A percentile compares a stretch with the other conserved stretches of the same genome.
phyloP scores from a whole-genome alignment of 169 alveolate species.

The Plasmodium fragile region DNA sequence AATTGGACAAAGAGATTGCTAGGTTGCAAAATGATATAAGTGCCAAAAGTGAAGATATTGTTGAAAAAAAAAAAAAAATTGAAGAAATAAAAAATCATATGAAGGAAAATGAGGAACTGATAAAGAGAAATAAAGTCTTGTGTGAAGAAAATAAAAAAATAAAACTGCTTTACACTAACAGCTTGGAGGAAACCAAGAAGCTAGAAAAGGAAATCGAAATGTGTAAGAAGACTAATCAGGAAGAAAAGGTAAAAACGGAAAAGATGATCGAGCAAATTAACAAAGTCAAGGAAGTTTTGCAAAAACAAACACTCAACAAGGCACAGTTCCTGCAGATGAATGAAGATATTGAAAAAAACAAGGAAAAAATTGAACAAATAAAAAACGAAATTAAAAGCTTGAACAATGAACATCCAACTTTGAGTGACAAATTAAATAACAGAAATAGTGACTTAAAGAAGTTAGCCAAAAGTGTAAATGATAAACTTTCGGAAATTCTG shows the following conservation, averaged over 20 bases:
- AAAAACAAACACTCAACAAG: constrained; percentile 70
- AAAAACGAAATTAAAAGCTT: constrained; percentile 51
- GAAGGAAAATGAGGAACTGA: constrained; percentile 72
- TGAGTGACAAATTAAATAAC: constrained; percentile 65
- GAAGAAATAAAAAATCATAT: constrained; percentile 70
- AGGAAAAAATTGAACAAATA: constrained; percentile 67
- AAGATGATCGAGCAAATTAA: constrained; percentile 52
- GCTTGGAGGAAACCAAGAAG: constrained; percentile 70
- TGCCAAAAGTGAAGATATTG: constrained; percentile 52
- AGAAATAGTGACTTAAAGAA: constrained; percentile 54
- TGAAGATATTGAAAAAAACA: constrained; percentile 67
- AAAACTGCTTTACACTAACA: constrained; percentile 31
- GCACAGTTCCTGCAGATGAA: constrained; percentile 74
- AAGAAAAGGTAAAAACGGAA: constrained; percentile 66
- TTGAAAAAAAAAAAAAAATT: constrained; percentile 60
- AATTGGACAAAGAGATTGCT: constrained; percentile 48
- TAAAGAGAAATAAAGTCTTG: constrained; percentile 62
- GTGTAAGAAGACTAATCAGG: constrained; percentile 50
- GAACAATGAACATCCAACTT: constrained; percentile 58
- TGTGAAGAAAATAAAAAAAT: constrained; percentile 75
- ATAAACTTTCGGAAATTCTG: constrained; percentile 29
- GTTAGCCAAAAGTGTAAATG: constrained; percentile 71
- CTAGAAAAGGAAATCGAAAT: constrained; percentile 74
- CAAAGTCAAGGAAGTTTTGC: constrained; percentile 46
- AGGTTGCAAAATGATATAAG: constrained; percentile 23